phyloP scores from a whole-genome alignment of 2,329 filamentous ascomycete genomes.

The Alternaria ethzedia region DNA sequence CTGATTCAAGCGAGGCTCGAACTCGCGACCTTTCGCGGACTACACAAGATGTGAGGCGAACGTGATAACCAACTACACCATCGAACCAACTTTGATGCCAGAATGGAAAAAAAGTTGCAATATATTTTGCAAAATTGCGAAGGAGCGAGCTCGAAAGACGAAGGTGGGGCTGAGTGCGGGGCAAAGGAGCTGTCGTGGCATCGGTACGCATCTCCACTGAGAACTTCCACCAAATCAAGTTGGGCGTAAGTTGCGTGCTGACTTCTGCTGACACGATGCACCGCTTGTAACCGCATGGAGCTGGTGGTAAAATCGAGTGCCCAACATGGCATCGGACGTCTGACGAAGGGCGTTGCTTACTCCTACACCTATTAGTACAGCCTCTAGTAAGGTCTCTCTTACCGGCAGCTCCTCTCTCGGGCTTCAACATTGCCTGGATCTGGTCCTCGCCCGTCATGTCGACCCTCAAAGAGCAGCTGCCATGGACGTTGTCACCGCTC shows the following conservation, averaged over 20 bases:
- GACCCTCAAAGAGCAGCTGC: conserved; percentile 34
- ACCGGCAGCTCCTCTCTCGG: background rate
- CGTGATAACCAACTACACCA: conserved; percentile 40
- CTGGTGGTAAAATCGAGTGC: background rate
- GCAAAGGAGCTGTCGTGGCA: background rate
- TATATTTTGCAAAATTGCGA: background rate
- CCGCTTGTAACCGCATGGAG: background rate
- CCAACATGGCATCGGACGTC: background rate
- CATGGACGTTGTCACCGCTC: conserved; percentile 64
- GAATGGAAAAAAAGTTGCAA: background rate
- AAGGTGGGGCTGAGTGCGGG: background rate
- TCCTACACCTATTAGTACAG: background rate
- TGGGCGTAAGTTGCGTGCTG: background rate
- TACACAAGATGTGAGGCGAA: too few species aligned
- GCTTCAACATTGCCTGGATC: background rate
- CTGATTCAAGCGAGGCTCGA: conserved; percentile 33
- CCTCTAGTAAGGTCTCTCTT: background rate
- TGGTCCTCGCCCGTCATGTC: conserved; percentile 12
- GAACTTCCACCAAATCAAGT: background rate
- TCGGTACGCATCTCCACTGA: background rate
- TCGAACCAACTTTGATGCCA: conserved; percentile 14
- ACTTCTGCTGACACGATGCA: background rate
- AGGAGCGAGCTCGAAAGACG: background rate
- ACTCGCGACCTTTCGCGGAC: conserved; percentile 36
- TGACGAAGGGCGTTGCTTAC: background rate